A percentile compares a stretch with the other conserved stretches of the same genome.
Conservation (phyloP, 129 eudicot species). For the Heracleum sosnowskyi region DNA sequence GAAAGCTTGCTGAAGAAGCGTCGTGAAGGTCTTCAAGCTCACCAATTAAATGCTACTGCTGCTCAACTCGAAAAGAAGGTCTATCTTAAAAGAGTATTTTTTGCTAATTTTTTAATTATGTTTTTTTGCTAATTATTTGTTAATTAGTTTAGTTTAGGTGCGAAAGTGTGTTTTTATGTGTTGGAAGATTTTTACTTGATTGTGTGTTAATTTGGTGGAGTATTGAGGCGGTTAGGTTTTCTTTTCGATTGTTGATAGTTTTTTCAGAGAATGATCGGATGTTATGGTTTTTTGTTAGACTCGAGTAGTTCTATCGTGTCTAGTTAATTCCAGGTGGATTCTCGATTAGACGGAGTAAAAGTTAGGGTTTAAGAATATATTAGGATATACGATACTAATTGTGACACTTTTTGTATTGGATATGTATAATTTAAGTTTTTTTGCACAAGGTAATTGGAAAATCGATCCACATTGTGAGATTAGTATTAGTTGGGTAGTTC, state of each 20-base stretch:
- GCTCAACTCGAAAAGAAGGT: conserved; percentile 8
- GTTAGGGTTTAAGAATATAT: not conserved
- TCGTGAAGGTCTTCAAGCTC: conserved; percentile 18
- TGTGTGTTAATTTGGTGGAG: too few species aligned
- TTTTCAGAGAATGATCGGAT: not conserved
- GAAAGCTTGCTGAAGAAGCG: conserved; percentile 87
- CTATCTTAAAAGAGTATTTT: too few species aligned
- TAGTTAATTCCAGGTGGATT: not conserved
- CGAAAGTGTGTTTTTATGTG: too few species aligned
- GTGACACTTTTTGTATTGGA: not conserved
- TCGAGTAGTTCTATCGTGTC: not conserved
- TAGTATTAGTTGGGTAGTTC: not conserved
- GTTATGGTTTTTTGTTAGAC: not conserved
- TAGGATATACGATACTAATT: not conserved
- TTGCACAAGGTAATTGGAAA: not conserved
- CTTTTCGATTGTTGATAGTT: too few species aligned
- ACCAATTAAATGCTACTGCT: not conserved
- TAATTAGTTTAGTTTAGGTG: not conserved
- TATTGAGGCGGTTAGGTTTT: too few species aligned
- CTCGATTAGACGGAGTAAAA: too few species aligned
- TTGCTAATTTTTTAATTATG: too few species aligned
- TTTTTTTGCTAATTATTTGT: not conserved
- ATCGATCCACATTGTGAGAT: too few species aligned
- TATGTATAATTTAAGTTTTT: not conserved
- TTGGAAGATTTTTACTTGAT: too few species aligned